Evolutionary conservation across 192 early-diverging fungal species (phyloP), one percentile per base, ranked within the genome.

Genomic region (Martensiomyces pterosporus): DNA sequence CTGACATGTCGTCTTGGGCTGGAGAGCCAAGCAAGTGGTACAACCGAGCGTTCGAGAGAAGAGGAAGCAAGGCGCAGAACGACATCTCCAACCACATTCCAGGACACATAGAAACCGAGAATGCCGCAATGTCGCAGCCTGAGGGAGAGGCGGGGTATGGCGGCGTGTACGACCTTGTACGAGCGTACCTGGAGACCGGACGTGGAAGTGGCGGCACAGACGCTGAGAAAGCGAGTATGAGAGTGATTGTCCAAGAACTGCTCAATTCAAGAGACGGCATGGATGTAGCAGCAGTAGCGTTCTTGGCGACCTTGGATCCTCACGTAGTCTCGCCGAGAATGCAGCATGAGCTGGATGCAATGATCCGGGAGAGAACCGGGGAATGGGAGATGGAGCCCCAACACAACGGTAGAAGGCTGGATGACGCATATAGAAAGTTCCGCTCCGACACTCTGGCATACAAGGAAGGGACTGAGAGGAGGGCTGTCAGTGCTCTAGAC

Each of bases 391-490:
- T 50, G 1, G 40, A 45, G 12, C 48, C 38, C 33, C 27, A 41
- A 23, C 44, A 52, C 22, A 18, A 29, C 17, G 44, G 38, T 2
- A 33, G 17, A 15, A 34, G 52, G 7, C 46, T 61, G 46, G 59
- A 61, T n/a, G 51, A 54, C 19, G 25, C 49, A 15, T 61, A 61
- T 17, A 27, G 38, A 7, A 50, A 48, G 25, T 61, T 54, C 22
- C 24, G 43, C 8, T 35, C 39, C 2, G 59, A 61, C 18, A 40
- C 51, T 2, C 36, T 43, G 6, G 12, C 35, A 1, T 50, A 42
- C 32, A 46, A 49, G 40, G 16, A 23, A 2, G 13, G 18, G 25
- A 15, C 44, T n/a, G 19, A 17, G 23, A 41, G 23, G 18, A 34
- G 47, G 16, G 44, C 35, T 5, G 39, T 54, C 21, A 61, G 59